A percentile compares a stretch with the other conserved stretches of the same genome.
phyloP scores from a whole-genome alignment of 495 filamentous ascomycete species.

The Beverwykella pulmonaria region DNA sequence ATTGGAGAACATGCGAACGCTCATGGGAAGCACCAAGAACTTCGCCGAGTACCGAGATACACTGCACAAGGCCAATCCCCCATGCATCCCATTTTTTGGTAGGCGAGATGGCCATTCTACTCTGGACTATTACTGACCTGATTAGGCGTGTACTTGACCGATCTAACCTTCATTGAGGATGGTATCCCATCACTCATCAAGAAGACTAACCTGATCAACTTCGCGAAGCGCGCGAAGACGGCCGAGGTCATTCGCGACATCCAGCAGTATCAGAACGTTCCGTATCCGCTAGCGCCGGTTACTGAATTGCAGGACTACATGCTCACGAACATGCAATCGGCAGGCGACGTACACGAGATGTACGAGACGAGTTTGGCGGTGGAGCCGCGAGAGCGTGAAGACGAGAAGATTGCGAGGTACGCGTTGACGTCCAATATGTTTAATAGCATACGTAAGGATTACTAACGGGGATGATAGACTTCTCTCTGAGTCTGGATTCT shows the following conservation, averaged over 20 bases:
- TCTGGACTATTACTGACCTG: conserved; percentile 13
- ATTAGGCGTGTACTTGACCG: conserved; percentile 91
- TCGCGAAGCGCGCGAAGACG: conserved; percentile 95
- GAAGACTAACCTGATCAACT: conserved; percentile 95
- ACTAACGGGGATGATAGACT: conserved; percentile 55
- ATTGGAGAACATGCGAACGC: conserved; percentile 84
- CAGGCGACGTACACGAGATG: conserved; percentile 97
- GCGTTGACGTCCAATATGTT: conserved; percentile 26
- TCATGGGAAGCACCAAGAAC: conserved; percentile 98
- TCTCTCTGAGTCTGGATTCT: conserved; percentile 74
- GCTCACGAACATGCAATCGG: conserved; percentile 87
- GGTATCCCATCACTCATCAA: conserved; percentile 95
- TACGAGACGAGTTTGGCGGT: conserved; percentile 92
- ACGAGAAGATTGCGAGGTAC: conserved; percentile 89
- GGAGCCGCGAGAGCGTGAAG: conserved; percentile 92
- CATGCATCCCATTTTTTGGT: conserved; percentile 99
- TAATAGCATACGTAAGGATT: conserved; percentile 36
- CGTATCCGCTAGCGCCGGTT: conserved; percentile 86
- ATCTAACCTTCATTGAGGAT: conserved; percentile 98
- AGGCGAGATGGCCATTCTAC: conserved; percentile 33
- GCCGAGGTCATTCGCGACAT: conserved; percentile 98
- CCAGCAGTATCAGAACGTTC: conserved; percentile 96
- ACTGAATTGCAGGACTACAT: conserved; percentile 96
- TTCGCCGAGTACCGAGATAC: conserved; percentile 96
- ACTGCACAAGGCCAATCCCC: conserved; percentile 87